These are phyloP conservation scores for Macrophomina phaseolina DNA, from an alignment of 2,329 filamentous ascomycete species.

Conservation along the genomic window DNA sequence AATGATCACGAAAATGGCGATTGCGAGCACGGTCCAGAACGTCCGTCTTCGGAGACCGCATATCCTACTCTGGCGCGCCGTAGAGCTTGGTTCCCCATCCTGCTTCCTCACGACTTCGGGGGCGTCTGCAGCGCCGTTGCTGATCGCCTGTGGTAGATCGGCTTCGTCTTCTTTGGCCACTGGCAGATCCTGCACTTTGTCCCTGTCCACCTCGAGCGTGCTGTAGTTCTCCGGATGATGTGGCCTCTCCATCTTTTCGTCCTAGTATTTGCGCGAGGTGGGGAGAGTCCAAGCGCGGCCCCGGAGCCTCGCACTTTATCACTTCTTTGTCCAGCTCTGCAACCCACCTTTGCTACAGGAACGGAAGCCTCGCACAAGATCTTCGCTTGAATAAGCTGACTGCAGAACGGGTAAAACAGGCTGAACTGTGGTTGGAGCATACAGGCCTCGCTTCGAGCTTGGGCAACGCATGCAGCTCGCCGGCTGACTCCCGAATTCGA, in stretches of 20 bases:
- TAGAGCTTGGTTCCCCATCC: not conserved
- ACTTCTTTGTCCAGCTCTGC: not conserved
- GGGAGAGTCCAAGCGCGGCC: not conserved
- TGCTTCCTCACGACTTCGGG: not conserved
- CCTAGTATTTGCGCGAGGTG: not conserved
- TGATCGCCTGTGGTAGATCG: not conserved
- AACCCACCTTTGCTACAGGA: not conserved
- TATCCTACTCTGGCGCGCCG: not conserved
- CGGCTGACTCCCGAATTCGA: not conserved
- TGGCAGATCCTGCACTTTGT: not conserved
- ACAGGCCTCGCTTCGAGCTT: not conserved
- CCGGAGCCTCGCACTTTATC: not conserved
- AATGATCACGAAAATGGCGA: conserved; percentile 1
- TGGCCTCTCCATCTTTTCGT: not conserved
- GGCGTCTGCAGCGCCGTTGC: not conserved
- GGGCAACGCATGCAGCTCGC: not conserved
- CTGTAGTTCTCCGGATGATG: conserved; percentile 1
- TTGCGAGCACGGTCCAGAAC: not conserved
- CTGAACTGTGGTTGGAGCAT: not conserved
- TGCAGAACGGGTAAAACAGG: not conserved
- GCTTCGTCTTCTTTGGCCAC: not conserved
- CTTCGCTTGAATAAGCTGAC: not conserved
- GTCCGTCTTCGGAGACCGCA: not conserved
- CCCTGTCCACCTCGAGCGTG: conserved; percentile 8
- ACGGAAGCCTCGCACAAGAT: not conserved